phyloP scores from a whole-genome alignment of 1,284 basidiomycete species.

The Cutaneotrichosporon dermatis region DNA sequence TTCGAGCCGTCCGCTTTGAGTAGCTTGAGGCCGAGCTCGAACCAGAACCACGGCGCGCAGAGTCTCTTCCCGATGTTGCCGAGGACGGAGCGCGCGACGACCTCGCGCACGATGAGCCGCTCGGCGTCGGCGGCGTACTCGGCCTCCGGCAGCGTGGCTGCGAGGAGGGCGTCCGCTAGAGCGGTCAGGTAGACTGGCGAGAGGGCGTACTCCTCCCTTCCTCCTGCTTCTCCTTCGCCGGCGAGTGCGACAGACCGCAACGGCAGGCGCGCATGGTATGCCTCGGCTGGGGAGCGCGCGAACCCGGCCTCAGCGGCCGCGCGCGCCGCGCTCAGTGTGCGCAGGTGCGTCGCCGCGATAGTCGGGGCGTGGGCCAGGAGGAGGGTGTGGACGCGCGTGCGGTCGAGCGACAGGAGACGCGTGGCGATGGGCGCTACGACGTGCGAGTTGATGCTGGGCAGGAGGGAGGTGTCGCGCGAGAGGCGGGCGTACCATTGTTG shows the following conservation, averaged over 20 bases:
- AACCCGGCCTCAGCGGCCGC: slow-evolving; percentile 2
- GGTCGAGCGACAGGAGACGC: slow-evolving; percentile 18
- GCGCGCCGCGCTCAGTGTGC: slow-evolving; percentile 26
- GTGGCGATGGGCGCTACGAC: slow-evolving; percentile 21
- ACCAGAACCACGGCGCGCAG: slow-evolving; percentile 48
- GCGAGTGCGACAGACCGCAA: slow-evolving; percentile 14
- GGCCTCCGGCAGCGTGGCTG: slow-evolving; percentile 34
- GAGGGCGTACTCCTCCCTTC: slow-evolving; percentile 17
- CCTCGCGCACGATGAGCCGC: slow-evolving; percentile 46
- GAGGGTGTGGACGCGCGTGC: slow-evolving; percentile 17
- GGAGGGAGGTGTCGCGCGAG: slow-evolving; percentile 27
- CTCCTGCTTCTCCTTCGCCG: not conserved
- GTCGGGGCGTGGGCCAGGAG: slow-evolving; percentile 31
- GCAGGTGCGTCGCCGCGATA: slow-evolving; percentile 26
- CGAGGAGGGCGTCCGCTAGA: slow-evolving; percentile 44
- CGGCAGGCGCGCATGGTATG: slow-evolving; percentile 38
- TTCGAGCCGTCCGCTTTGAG: not conserved
- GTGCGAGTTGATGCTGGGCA: slow-evolving; percentile 13
- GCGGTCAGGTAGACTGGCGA: slow-evolving; percentile 45
- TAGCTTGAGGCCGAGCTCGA: slow-evolving; percentile 19
- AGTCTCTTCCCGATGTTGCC: slow-evolving; percentile 38
- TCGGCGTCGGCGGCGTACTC: slow-evolving; percentile 45
- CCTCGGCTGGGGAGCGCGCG: slow-evolving; percentile 7
- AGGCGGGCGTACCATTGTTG: slow-evolving; percentile 39
- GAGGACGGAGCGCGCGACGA: slow-evolving; percentile 48